Evolutionary conservation across 495 filamentous ascomycete species (phyloP).

Genomic region (Penicillium ucsense): DNA sequence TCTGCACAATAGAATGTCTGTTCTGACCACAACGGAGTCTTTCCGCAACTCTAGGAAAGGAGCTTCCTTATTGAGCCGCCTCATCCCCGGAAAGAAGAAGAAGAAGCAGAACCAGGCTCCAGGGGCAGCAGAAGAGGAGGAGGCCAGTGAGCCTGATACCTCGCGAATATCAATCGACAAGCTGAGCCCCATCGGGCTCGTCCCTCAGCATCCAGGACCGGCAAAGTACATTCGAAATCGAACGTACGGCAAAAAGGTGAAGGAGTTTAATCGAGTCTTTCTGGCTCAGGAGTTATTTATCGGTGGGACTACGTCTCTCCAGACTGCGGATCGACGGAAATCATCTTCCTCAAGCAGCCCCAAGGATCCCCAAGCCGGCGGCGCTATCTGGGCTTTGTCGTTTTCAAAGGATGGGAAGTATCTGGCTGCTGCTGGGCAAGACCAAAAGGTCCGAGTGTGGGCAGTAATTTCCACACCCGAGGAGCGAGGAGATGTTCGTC

Average conservation of each 20-base stretch:
- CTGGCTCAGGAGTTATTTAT: slow-evolving; percentile 71
- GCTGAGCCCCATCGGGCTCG: slow-evolving; percentile 74
- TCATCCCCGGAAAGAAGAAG: slow-evolving; percentile 71
- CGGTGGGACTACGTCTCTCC: slow-evolving; percentile 13
- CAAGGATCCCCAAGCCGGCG: slow-evolving; percentile 25
- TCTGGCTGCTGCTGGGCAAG: slow-evolving; percentile 81
- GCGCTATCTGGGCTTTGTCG: slow-evolving; percentile 80
- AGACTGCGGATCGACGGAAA: slow-evolving; percentile 16
- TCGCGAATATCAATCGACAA: slow-evolving; percentile 67
- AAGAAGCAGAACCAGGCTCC: slow-evolving; percentile 36
- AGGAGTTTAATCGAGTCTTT: slow-evolving; percentile 80
- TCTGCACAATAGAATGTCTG: too few species aligned
- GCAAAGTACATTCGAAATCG: slow-evolving; percentile 84
- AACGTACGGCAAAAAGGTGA: slow-evolving; percentile 69
- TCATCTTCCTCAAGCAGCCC: slow-evolving; percentile 22
- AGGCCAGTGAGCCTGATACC: slow-evolving; percentile 64
- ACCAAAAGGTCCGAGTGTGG: slow-evolving; percentile 83
- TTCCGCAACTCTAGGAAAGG: slow-evolving; percentile 51
- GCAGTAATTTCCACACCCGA: slow-evolving; percentile 73
- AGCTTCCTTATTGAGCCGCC: slow-evolving; percentile 82
- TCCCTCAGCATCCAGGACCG: slow-evolving; percentile 79
- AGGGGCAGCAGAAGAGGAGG: slow-evolving; percentile 58
- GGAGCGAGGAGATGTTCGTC: slow-evolving; percentile 62
- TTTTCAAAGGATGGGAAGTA: slow-evolving; percentile 93
- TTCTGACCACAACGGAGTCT: too few species aligned